phyloP scores from a whole-genome alignment of 1,284 basidiomycete species.

The Phellinidium pouzarii region DNA sequence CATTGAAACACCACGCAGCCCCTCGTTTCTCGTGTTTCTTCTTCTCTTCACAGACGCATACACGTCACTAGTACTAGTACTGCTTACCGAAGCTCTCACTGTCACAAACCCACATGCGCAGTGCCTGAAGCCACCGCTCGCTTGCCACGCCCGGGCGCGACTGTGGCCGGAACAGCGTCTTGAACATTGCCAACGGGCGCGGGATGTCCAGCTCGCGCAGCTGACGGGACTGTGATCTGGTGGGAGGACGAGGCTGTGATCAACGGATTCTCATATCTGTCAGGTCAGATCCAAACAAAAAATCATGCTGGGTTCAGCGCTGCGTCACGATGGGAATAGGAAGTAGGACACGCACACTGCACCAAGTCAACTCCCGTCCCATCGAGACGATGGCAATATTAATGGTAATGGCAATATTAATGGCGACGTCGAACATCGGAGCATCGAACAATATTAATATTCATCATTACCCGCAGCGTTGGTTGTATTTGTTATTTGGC shows the following conservation, averaged over 20 bases:
- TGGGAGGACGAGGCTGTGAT: conserved; percentile 68
- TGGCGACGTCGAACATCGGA: too few relatives aligned
- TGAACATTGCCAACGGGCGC: conserved; percentile 51
- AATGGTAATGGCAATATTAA: too few relatives aligned
- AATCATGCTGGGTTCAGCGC: background rate
- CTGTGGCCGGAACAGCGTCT: conserved; percentile 45
- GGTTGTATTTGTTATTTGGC: too few relatives aligned
- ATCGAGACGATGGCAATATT: too few relatives aligned
- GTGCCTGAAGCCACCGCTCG: conserved; percentile 44
- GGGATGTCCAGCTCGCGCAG: conserved; percentile 58
- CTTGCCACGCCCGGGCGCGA: conserved; percentile 31
- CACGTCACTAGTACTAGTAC: background rate
- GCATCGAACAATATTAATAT: too few relatives aligned
- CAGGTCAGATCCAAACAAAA: background rate
- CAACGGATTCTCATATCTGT: conserved; percentile 68
- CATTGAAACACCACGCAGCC: too few relatives aligned
- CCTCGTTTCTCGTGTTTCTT: too few relatives aligned
- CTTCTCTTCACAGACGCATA: too few relatives aligned
- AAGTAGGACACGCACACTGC: conserved; percentile 14
- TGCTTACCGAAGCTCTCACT: conserved; percentile 68
- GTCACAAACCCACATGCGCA: conserved; percentile 68
- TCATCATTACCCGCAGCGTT: too few relatives aligned
- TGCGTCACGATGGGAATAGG: conserved; percentile 4
- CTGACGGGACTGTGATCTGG: conserved; percentile 51
- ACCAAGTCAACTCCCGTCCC: too few relatives aligned